Evolutionary conservation across 2,329 filamentous ascomycete genomes (phyloP), one percentile per base, ranked within the genome.

Genomic region (Coccinonectria pachysandricola): DNA sequence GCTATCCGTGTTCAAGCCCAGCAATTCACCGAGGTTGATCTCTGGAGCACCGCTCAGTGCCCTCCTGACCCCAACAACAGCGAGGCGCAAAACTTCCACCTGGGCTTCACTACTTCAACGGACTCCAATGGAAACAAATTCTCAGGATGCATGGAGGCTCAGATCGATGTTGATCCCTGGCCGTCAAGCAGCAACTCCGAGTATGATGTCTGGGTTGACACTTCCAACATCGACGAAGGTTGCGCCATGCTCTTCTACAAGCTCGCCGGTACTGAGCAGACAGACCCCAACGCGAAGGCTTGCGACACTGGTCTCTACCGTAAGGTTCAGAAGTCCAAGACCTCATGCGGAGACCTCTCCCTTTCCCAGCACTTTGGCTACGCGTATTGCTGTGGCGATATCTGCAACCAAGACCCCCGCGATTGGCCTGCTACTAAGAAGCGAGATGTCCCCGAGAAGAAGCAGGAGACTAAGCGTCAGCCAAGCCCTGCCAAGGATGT

Each of bases 191-290:
- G 12, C 15, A 20, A 26, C 3, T 16, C 16, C 9, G 20, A 26
- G 16, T 26, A 26, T 13, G 9, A 10, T 3, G 24, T 19, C 16
- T 26, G 24, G 24, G 24, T 26, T 15, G 32, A 34, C 13, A 34
- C 32, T 1, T 8, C 25, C 8, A 18, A 12, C 2, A 22, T 34
- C 8, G 32, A 22, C 3, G 22, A 31, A 1, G 19, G 22, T 4
- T 34, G 32, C 15, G 26, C 23, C 11, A 27, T 34, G 24, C 32
- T 34, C 15, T 34, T 34, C 21, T 34, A 15, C 15, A 12, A 32
- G 8, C 22, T 34, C 2, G 21, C 32, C 3, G 32, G 32, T 2
- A 24, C 28, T 11, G n/a, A n/a, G n/a, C 24, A 28, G 9, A 28
- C 31, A 6, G 32, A 34, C 12, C 22, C 23, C 4, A 8, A 19